These are phyloP conservation scores for Pseudohyphozyma bogoriensis DNA, from an alignment of 768 basidiomycete species.

Conservation along the genomic window DNA sequence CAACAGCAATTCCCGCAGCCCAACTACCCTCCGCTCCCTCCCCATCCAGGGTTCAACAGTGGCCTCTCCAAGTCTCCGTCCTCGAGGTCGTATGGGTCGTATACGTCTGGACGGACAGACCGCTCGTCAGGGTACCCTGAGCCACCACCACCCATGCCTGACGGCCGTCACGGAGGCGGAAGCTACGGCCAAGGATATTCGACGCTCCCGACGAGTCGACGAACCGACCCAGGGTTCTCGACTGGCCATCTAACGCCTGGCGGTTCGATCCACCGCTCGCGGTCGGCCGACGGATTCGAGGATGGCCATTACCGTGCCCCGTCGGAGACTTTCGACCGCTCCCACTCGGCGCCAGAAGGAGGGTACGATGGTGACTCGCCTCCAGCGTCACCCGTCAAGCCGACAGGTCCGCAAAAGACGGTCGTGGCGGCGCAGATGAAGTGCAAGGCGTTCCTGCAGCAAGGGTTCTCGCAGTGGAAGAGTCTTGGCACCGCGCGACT, in stretches of 20 bases:
- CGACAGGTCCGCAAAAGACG: slow-evolving; percentile 52
- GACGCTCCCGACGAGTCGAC: not conserved
- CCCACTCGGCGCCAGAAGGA: not conserved
- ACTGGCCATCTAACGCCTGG: slow-evolving; percentile 25
- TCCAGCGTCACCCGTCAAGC: slow-evolving; percentile 65
- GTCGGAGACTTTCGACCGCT: slow-evolving; percentile 9
- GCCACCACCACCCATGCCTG: slow-evolving; percentile 13
- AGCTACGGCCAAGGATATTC: slow-evolving; percentile 10
- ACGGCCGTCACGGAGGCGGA: not conserved
- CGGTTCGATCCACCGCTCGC: slow-evolving; percentile 33
- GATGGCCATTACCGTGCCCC: slow-evolving; percentile 16
- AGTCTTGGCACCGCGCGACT: slow-evolving; percentile 76
- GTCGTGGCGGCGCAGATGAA: slow-evolving; percentile 83
- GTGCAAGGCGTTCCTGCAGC: slow-evolving; percentile 94
- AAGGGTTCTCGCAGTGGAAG: slow-evolving; percentile 93
- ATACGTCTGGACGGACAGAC: slow-evolving; percentile 4
- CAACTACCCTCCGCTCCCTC: not conserved
- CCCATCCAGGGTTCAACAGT: not conserved
- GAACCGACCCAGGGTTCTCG: not conserved
- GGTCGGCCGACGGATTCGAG: slow-evolving; percentile 35
- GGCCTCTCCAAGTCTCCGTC: not conserved
- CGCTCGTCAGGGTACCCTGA: slow-evolving; percentile 11
- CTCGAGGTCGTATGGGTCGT: slow-evolving; percentile 4
- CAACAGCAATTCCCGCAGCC: not conserved
- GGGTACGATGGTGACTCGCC: slow-evolving; percentile 50